A percentile compares a stretch with the other conserved stretches of the same genome.
Evolutionary conservation across 441 rosid genomes (phyloP).

Genomic region (Erodium trifolium): DNA sequence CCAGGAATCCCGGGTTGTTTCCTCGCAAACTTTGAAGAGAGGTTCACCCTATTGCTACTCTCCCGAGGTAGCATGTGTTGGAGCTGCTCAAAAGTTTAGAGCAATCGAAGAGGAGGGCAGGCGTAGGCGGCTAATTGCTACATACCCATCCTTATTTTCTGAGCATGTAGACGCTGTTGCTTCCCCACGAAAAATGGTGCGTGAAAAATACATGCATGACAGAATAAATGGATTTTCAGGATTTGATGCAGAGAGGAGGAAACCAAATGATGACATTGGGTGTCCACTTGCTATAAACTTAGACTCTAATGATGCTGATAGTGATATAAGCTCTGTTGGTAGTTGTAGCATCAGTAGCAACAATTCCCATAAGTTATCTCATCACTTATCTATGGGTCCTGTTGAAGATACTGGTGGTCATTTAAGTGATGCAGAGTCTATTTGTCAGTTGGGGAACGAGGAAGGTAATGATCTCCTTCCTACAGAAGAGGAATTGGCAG

Average conservation of each 20-base stretch:
- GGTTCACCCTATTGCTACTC: conserved; percentile 20
- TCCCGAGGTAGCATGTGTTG: conserved; percentile 26
- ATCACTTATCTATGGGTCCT: conserved; percentile 22
- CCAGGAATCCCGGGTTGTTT: conserved; percentile 24
- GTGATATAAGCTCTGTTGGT: conserved; percentile 36
- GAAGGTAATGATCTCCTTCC: conserved; percentile 26
- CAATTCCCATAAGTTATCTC: conserved; percentile 20
- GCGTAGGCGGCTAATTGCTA: conserved; percentile 21
- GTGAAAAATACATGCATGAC: conserved; percentile 23
- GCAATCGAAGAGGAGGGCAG: conserved; percentile 30
- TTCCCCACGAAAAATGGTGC: conserved; percentile 26
- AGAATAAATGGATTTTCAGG: no score
- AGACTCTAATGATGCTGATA: conserved; percentile 25
- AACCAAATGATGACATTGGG: conserved; percentile 25
- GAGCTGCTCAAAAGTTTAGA: conserved; percentile 28
- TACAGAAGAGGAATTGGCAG: conserved; percentile 26
- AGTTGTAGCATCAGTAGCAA: conserved; percentile 34
- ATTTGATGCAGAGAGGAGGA: conserved; percentile 31
- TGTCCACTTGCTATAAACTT: conserved; percentile 21
- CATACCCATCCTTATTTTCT: conserved; percentile 20
- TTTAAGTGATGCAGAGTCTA: conserved; percentile 50
- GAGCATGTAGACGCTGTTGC: conserved; percentile 28
- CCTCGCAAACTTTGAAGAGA: conserved; percentile 34
- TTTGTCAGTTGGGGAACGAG: conserved; percentile 24
- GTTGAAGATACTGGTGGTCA: conserved; percentile 21